Evolutionary conservation across 306 rosid genomes (phyloP), one percentile per base, ranked within the genome.

Genomic region (Citrullus mucosospermus): DNA sequence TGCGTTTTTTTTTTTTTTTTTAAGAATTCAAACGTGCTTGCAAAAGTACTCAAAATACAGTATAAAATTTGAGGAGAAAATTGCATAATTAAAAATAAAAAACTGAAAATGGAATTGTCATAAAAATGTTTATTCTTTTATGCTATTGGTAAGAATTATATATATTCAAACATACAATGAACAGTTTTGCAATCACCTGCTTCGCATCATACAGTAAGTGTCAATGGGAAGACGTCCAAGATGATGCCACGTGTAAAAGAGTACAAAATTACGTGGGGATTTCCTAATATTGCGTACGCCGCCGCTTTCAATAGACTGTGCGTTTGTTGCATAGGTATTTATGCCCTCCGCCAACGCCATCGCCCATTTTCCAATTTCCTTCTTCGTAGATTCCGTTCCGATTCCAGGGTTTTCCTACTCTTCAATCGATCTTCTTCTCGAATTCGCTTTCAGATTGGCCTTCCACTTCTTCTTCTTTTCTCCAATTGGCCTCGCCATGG

Each of bases 401-500:
- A 13, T 22, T 71, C 76, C 57, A 70, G 75, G 75, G 75, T 41
- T 68, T 68, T 38, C 1, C 75, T 7, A 10, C 14, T 20, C 28
- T n/a, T 14, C 17, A 11, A 4, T 20, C 75, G 2, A 17, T 10
- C 36, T 43, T 68, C 50, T 41, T 48, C 50, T 11, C 2, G 5
- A 53, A 15, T 39, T 39, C 28, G 3, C 9, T 18, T n/a, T 34
- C 48, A n/a, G 74, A 18, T 38, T 44, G 15, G 39, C 18, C 12
- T 46, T 25, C 9, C 9, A 12, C n/a, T 71, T 5, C 13, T 71
- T 12, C 17, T 28, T 25, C 25, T 8, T 7, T 17, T n/a, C 14
- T 12, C 2, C 77, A 3, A 71, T 69, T 12, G 32, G 38, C 76
- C 76, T 46, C 80, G 72, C 82, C 82, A 92, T 85, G 89, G 96